Evolutionary conservation across 345 rosid species (phyloP), one percentile per base, ranked within the genome.

Genomic region (Euphorbia tirucalli): DNA sequence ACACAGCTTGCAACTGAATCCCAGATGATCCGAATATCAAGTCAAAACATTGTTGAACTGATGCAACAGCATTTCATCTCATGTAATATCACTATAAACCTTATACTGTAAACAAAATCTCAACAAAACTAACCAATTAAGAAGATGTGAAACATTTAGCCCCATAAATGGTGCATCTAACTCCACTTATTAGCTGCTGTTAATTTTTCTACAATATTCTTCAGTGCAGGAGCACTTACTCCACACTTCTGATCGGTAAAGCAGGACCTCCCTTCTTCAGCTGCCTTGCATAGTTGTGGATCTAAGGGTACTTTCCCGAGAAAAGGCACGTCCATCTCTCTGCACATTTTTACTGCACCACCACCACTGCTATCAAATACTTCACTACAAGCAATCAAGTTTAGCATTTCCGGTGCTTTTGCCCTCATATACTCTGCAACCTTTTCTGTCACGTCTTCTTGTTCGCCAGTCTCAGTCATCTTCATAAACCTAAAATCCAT

Each of bases 281-380:
- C 92, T 16, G 92, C 91, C 84, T 82, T 83, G 76, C 92, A 85
- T 32, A 93, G 91, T 66, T 90, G 88, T 49, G 90, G 98, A 82
- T 94, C 98, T 81, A 94, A 72, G 0, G 97, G 97, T 37, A 94
- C 92, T 81, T 87, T 94, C 14, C 98, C 97, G 2, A 92, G 90
- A 80, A 94, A 94, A 3, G 88, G 89, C 16, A 94, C 87, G 24
- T 79, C 89, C 98, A 92, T 90, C 70, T 94, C 97, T 27, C 19
- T 41, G 73, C 97, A 94, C 99, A 94, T 94, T 71, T 72, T 83
- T 14, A 79, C 80, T 0, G 97, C 97, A 60, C 97, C 99, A 0
- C 97, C 99, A 1, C 85, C 85, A 0, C 97, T 92, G 72, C 93
- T 83, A 70, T 94, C 98, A 71, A 94, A 94, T 48, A 94, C 91